Base-by-base conservation (phyloP, 1,284 basidiomycete species). In the Ganoderma resinaceum region DNA sequence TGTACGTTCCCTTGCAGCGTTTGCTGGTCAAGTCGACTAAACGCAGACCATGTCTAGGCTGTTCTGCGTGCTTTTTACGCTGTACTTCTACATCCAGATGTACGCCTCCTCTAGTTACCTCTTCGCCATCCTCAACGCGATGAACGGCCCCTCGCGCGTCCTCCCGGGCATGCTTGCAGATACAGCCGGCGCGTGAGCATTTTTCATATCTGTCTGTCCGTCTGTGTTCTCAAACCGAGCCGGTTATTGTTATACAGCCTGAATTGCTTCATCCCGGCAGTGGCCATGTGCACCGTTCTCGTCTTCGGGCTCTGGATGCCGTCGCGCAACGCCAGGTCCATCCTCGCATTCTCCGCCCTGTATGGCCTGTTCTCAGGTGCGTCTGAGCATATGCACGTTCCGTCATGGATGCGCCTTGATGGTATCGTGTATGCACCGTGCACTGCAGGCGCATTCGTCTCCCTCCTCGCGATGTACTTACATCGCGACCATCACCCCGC, bases 21-120 rank as follows among this genome's bases (percentile, higher is more conserved):
- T 3, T 18, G n/a, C n/a, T n/a, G n/a, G n/a, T n/a, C n/a, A n/a
- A n/a, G n/a, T n/a, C n/a, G n/a, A n/a, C n/a, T n/a, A n/a, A n/a
- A n/a, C n/a, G n/a, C n/a, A n/a, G n/a, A n/a, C n/a, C n/a, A 2
- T 20, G 40, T 18, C 40, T 14, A 72, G 71, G 52, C 31, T 73
- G 2, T 69, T 69, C 59, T 73, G 71, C 70, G 66, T 75, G 69
- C 67, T 78, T 73, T 71, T 89, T 86, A 61, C 77, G 89, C 14
- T 91, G 87, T 78, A 70, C 55, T 67, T 73, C 40, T 73, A 73
- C 62, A 69, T 73, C 40, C 67, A 70, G 58, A 71, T 73, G 23
- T 73, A 73, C 60, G 72, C 69, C 16, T 66, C 69, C 66, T 73
- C 68, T 61, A 67, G 69, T 16, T 69, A 69, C 57, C 67, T 73